Base-by-base conservation (phyloP, 75 land plant species). In the Larix kaempferi region DNA sequence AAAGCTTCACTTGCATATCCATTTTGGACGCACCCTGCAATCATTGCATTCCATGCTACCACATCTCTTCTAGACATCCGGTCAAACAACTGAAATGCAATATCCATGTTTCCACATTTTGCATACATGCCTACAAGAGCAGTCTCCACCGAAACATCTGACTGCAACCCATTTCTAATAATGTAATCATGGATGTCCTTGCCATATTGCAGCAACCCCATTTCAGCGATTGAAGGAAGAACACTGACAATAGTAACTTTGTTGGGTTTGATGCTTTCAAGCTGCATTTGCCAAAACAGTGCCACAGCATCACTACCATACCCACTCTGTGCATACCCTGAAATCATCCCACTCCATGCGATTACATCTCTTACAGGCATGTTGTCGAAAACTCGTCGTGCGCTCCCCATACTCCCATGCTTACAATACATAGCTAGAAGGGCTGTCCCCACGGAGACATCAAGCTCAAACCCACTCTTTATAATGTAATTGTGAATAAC, bases 41-140 rank as follows among this genome's bases (percentile, higher is more conserved):
- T 80, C 88, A 95, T 88, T 3, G 92, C 87, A 80, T 88, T 91
- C 98, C 98, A 95, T 37, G 89, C 76, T 10, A 93, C 80, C 67
- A 84, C 26, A 77, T 88, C 82, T 72, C 71, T 84, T 25, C 11
- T 74, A 13, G 77, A 58, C 81, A 91, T 77, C 56, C 76, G 16
- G 37, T 76, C 22, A 64, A 95, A 95, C n/a, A 91, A 61, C n/a
- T 61, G 74, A 57, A 74, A 56, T 13, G 98, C 83, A 66, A 75
- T 63, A 4, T 77, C 80, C 12, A 89, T 37, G 23, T 59, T 64
- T 29, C 80, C 82, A 71, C 90, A 89, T 29, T 89, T 93, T 15
- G 85, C 81, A 87, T 91, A 93, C 64, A 86, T 80, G 75, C 88
- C 93, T 60, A 91, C 60, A 33, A 93, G 75, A 7, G 91, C 73